Percentiles rank a stretch among this genome's conserved stretches.
Conservation (phyloP, 257 asterid genomes). For the Solanum arcanum region DNA sequence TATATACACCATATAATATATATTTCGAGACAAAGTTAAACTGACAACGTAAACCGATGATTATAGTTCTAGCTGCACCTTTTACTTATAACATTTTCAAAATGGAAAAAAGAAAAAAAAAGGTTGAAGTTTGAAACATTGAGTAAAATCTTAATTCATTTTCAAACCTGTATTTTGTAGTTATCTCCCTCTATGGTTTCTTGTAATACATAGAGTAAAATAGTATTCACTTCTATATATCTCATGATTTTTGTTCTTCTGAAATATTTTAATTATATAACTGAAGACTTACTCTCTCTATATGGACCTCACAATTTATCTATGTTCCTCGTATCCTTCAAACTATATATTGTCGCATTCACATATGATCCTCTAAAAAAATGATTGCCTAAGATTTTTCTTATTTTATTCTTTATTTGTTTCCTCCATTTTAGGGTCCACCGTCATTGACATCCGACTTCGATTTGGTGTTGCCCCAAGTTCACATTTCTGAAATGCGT, state of each 20-base stretch:
- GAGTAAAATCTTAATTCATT: not conserved
- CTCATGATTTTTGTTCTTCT: not conserved
- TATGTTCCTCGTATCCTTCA: not conserved
- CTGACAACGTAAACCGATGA: not conserved
- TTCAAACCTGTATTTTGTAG: not conserved
- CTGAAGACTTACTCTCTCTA: not conserved
- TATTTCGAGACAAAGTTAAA: too few relatives aligned
- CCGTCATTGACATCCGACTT: not conserved
- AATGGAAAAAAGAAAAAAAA: not conserved
- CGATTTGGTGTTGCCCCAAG: too few relatives aligned
- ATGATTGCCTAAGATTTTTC: too few relatives aligned
- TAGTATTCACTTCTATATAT: not conserved
- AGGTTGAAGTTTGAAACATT: not conserved
- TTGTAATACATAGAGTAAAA: not conserved
- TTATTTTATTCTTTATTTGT: not conserved
- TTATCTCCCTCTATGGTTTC: not conserved
- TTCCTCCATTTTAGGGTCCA: not conserved
- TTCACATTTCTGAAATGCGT: too few relatives aligned
- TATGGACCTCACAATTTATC: not conserved
- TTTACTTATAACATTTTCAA: not conserved
- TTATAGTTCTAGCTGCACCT: not conserved
- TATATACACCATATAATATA: too few relatives aligned
- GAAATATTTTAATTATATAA: not conserved
- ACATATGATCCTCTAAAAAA: not conserved
- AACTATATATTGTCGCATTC: not conserved